These are phyloP conservation scores for Suillus alpinus DNA, from an alignment of 768 basidiomycete genomes.

Conservation along the genomic window DNA sequence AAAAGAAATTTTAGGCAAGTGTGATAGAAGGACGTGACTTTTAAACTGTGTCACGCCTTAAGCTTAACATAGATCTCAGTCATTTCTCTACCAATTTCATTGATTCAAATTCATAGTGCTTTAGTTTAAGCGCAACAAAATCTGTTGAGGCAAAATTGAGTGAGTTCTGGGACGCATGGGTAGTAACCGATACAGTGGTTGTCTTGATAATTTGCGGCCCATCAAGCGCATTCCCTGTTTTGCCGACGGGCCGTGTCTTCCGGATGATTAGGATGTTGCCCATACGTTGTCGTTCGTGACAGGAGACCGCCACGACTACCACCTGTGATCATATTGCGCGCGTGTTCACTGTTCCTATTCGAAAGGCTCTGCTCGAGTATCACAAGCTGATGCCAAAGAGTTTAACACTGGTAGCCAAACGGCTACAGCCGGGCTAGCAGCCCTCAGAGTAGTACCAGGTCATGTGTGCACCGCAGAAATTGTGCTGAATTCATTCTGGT, in stretches of 20 bases:
- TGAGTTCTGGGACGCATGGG: neutral
- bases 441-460: neutral
- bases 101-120: neutral
- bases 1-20: neutral
- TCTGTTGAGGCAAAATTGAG: neutral
- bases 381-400: neutral
- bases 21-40: neutral
- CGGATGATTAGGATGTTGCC: neutral
- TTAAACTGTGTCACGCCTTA: neutral
- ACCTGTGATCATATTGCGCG: neutral
- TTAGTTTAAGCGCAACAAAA: neutral
- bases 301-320: neutral
- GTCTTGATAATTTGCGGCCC: neutral
- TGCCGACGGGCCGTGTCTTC: constrained; percentile 1
- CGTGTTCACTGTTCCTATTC: neutral
- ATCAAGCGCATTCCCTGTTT: neutral
- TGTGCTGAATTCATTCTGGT: neutral
- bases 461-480: neutral
- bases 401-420: too few species aligned
- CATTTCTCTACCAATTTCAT: neutral
- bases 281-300: neutral
- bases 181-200: neutral
- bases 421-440: neutral
- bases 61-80: neutral
- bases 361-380: neutral